Evolutionary conservation across 257 asterid genomes (phyloP).

Genomic region (Jacaranda mimosifolia): DNA sequence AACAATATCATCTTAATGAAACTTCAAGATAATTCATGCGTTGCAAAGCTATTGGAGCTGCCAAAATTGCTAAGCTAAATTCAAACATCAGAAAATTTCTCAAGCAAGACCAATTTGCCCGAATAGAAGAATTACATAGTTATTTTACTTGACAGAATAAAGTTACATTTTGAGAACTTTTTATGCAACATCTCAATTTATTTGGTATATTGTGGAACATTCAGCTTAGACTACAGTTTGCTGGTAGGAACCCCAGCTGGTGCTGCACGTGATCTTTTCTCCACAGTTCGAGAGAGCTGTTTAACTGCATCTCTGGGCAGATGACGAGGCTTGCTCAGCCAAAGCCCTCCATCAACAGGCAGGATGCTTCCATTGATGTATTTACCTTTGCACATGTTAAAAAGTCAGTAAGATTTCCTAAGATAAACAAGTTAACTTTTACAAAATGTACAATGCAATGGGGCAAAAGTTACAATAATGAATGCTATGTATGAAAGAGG

Average conservation of each 20-base stretch:
- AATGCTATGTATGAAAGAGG: not conserved
- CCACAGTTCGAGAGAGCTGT: constrained; percentile 70
- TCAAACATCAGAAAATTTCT: constrained; percentile 8
- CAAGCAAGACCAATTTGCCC: constrained; percentile 2
- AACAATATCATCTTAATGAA: not conserved
- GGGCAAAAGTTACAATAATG: not conserved
- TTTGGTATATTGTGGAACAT: not conserved
- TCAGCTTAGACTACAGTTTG: constrained; percentile 52
- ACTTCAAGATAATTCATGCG: not conserved
- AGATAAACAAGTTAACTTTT: not conserved
- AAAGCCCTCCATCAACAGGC: constrained; percentile 74
- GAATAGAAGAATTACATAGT: not conserved
- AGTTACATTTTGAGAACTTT: not conserved
- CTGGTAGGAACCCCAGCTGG: constrained; percentile 65
- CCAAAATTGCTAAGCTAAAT: not conserved
- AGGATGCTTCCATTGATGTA: constrained; percentile 69
- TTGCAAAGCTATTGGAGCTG: not conserved
- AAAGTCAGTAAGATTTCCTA: not conserved
- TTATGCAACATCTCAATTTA: not conserved
- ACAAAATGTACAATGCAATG: not conserved
- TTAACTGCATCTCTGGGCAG: constrained; percentile 66
- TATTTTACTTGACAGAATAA: not conserved
- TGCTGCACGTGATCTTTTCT: constrained; percentile 60
- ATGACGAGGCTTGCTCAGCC: constrained; percentile 77
- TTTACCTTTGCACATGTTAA: constrained; percentile 53